Evolutionary conservation across 495 filamentous ascomycete species (phyloP), one percentile per base, ranked within the genome.

Genomic region (Podospora conica): DNA sequence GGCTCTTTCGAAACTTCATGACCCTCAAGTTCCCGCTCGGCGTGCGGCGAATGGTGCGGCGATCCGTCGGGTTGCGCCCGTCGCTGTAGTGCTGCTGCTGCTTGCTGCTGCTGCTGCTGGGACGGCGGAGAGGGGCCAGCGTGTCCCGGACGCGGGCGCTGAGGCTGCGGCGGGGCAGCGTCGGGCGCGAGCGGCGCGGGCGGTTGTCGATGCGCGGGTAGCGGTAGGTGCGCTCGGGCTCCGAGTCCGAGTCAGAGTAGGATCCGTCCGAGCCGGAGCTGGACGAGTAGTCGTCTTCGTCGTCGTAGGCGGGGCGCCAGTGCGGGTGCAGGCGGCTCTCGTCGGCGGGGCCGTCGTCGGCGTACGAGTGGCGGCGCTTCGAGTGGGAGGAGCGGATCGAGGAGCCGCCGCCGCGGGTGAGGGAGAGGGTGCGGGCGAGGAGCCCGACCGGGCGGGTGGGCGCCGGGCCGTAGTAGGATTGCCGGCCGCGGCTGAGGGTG

Each of bases 271-370:
- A 48, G 40, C 18, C 40, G 6, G 40, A 48, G 6, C 40, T n/a
- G 40, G 40, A 48, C 6, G 40, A 48, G 18, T 31, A 31, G 29
- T 31, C 29, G n/a, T n/a, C n/a, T n/a, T n/a, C n/a, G n/a, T n/a
- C 9, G 82, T 86, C 90, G 73, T 90, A 91, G 24, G 86, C 58
- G 5, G 92, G 91, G 25, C 87, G 84, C 92, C 93, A 96, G 75
- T 90, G 89, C 1, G 92, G 91, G 71, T 95, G 89, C 6, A 93
- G 79, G 58, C 83, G 86, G 60, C 81, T 82, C 40, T 83, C 80
- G 60, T 86, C 83, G 2, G 75, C 59, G 15, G 79, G 82, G 33
- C 67, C 64, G 33, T 80, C 77, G 29, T 79, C 78, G 1, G 75
- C 69, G 9, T 78, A 78, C 0, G 79, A 78, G 65, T 78, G 78